These are phyloP conservation scores for Penicillium verhagenii DNA, from an alignment of 495 filamentous ascomycete genomes.

Conservation along the genomic window DNA sequence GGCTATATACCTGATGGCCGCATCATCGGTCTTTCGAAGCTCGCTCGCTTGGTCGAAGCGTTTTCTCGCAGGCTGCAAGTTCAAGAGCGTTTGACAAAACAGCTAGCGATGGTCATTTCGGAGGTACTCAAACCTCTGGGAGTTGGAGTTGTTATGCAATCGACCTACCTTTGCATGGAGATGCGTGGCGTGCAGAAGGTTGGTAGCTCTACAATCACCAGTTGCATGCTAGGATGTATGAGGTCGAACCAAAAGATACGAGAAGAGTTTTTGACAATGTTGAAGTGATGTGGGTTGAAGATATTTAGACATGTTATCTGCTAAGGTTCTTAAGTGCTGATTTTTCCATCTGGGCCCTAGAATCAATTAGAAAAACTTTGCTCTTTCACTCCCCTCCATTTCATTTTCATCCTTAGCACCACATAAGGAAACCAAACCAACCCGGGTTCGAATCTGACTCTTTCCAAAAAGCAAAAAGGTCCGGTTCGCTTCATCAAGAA, in stretches of 20 bases:
- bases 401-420: too few relatives aligned
- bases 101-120: slow-evolving; percentile 87
- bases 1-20: slow-evolving; percentile 84
- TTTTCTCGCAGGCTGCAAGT: slow-evolving; percentile 90
- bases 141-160: slow-evolving; percentile 95
- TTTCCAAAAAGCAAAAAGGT: too few relatives aligned
- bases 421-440: too few relatives aligned
- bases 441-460: too few relatives aligned
- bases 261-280: slow-evolving; percentile 84
- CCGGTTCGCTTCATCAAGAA: too few relatives aligned
- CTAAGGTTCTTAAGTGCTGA: too few relatives aligned
- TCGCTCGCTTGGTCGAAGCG: slow-evolving; percentile 94
- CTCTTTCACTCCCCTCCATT: too few relatives aligned
- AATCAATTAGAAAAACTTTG: too few relatives aligned
- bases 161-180: slow-evolving; percentile 94
- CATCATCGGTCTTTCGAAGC: slow-evolving; percentile 92
- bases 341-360: too few relatives aligned
- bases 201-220: slow-evolving; percentile 80
- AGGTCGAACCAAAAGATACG: slow-evolving; percentile 84
- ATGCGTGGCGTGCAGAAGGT: slow-evolving; percentile 95
- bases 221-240: slow-evolving; percentile 92
- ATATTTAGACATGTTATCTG: too few relatives aligned
- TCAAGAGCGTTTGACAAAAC: slow-evolving; percentile 93
- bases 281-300: background rate
- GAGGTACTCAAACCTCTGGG: slow-evolving; percentile 86